Evolutionary conservation across 2,329 filamentous ascomycete species (phyloP).

Genomic region (Trichophyton simii): DNA sequence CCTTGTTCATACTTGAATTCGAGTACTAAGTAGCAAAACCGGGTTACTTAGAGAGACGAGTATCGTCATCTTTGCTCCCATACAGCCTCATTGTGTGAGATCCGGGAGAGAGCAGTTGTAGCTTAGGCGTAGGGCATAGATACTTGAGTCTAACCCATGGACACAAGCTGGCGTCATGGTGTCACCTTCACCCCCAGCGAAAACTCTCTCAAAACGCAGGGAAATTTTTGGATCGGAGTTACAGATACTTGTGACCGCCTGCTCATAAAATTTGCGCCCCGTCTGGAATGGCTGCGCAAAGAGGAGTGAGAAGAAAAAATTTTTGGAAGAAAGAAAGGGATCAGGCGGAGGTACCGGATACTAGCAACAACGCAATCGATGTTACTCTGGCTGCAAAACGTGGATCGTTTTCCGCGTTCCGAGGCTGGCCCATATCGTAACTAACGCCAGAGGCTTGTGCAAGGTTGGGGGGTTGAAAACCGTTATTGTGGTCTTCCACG

Average conservation of each 20-base stretch:
- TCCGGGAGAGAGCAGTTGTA: background rate
- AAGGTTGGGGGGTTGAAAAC: background rate
- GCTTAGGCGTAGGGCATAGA: background rate
- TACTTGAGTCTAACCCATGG: background rate
- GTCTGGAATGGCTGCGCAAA: background rate
- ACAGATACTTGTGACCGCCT: background rate
- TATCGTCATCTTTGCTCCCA: too few relatives aligned
- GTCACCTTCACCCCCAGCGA: background rate
- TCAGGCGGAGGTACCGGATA: background rate
- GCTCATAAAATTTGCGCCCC: too few relatives aligned
- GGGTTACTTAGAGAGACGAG: background rate
- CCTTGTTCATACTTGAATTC: background rate
- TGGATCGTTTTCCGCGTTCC: constrained; percentile 1
- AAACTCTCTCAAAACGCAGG: background rate
- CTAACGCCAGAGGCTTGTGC: background rate
- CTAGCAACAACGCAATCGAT: background rate
- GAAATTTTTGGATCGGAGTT: background rate
- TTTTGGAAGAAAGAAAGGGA: background rate
- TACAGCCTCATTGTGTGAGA: background rate
- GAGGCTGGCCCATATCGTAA: background rate
- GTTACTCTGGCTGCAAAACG: background rate
- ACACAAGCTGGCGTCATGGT: background rate
- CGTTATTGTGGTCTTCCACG: background rate
- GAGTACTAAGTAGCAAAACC: background rate
- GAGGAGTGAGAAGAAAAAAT: too few relatives aligned